Evolutionary conservation across 2,329 filamentous ascomycete genomes (phyloP), one percentile per base, ranked within the genome.

Genomic region (Microascus cirrosus): DNA sequence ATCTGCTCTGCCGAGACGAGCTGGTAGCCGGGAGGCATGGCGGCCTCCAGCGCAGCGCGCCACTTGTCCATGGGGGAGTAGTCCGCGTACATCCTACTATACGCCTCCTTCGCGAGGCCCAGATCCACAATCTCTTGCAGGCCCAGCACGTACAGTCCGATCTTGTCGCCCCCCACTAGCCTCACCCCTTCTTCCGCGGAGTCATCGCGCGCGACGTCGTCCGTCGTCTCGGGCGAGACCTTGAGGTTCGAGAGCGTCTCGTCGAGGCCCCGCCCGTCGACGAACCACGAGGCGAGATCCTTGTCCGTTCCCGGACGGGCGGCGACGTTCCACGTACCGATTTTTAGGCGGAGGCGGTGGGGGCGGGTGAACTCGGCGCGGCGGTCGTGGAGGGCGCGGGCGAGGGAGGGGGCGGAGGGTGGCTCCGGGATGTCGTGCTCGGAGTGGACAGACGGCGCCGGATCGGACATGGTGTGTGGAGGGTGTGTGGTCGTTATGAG

Each of bases 271-370:
- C 87, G 82, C 18, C 87, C 89, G 12, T 84, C 77, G 8, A 95
- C 80, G 68, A 99, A 96, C 94, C 94, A 99, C 35, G 82, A 83
- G 8, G 84, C 87, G 5, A 99, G 74, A 67, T 97, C 94, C 63
- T 90, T 89, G 70, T 96, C 91, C 0, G 90, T 91, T 25, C 89
- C 90, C 13, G 89, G 84, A 62, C 88, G 85, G 1, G 87, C 85
- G 3, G 91, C 94, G 18, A 96, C 90, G 71, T 99, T 99, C 94
- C 94, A 99, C 0, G 89, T 87, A 50, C 93, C 94, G 56, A 99
- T 80, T 72, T 96, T 96, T 70, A 99, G 82, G 62, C 85, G 86
- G 64, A 96, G 83, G 55, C 81, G 81, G 68, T 85, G 85, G 51
- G 85, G 82, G 42, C 85, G 82, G 28, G 87, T 86, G 69, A 92